Conservation (phyloP, 257 asterid genomes). For the Rehmannia glutinosa region DNA sequence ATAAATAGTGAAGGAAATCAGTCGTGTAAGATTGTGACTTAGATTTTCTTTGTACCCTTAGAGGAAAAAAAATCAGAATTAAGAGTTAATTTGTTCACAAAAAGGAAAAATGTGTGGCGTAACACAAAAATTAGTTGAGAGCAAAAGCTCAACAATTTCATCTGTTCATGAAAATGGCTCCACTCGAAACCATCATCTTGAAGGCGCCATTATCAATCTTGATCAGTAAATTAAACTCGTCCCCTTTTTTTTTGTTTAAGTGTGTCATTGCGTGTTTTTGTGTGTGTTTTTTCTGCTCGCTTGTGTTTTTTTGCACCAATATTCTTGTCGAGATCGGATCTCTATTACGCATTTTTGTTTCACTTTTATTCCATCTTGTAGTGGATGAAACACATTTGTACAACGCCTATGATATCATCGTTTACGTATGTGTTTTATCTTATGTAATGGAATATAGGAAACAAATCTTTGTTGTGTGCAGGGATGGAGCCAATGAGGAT, state of each 20-base stretch:
- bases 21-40: neutral
- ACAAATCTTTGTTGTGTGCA: no score
- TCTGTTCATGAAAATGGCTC: neutral
- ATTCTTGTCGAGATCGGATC: neutral
- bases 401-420: no score
- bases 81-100: neutral
- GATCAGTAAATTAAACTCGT: no score
- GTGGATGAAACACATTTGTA: no score
- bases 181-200: neutral
- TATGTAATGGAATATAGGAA: no score
- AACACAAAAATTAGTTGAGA: neutral
- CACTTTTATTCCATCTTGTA: no score
- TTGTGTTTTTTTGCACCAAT: neutral
- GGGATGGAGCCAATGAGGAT: no score
- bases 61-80: neutral
- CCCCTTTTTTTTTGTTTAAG: neutral
- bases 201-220: slow-evolving; percentile 32
- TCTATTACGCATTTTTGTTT: no score
- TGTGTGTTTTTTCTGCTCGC: no score
- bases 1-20: no score
- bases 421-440: no score
- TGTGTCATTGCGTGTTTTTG: neutral
- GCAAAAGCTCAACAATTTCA: slow-evolving; percentile 8
- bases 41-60: neutral
- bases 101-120: slow-evolving; percentile 26